Evolutionary conservation across 2,329 filamentous ascomycete species (phyloP).

Genomic region (Pseudonectria buxi): DNA sequence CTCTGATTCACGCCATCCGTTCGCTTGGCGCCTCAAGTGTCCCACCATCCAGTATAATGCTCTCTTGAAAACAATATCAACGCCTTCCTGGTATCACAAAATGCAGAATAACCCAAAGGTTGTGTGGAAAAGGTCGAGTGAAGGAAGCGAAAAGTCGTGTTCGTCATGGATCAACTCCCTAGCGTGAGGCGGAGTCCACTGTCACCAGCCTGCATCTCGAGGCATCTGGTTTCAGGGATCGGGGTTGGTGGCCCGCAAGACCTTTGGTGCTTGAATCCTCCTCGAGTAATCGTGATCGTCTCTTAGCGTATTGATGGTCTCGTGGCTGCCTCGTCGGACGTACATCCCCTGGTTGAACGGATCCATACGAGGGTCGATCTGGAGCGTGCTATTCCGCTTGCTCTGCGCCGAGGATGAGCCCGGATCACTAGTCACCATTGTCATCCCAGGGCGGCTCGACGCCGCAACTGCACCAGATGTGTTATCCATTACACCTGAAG

Average conservation of each 20-base stretch:
- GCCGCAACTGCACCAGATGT: slow-evolving; percentile 42
- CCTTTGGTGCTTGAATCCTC: slow-evolving; percentile 47
- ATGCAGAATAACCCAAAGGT: slow-evolving; percentile 23
- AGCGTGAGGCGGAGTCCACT: slow-evolving; percentile 12
- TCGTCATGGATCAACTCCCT: slow-evolving; percentile 25
- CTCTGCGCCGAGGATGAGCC: slow-evolving; percentile 31
- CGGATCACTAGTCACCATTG: slow-evolving; percentile 23
- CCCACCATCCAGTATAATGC: slow-evolving; percentile 14
- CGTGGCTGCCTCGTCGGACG: slow-evolving; percentile 50
- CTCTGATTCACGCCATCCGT: slow-evolving; percentile 4
- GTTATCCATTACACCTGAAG: slow-evolving; percentile 43
- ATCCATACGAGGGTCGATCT: slow-evolving; percentile 57
- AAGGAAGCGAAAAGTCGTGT: slow-evolving; percentile 23
- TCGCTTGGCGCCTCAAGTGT: slow-evolving; percentile 9
- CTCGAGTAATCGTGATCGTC: slow-evolving; percentile 62
- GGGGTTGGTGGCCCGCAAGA: slow-evolving; percentile 57
- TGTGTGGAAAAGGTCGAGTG: slow-evolving; percentile 14
- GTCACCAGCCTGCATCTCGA: slow-evolving; percentile 4
- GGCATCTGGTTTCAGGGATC: slow-evolving; percentile 34
- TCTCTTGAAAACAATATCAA: slow-evolving; percentile 22
- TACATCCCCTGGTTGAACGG: slow-evolving; percentile 54
- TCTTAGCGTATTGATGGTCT: slow-evolving; percentile 56
- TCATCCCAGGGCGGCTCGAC: slow-evolving; percentile 38
- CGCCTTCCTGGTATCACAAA: slow-evolving; percentile 35
- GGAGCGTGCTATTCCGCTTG: slow-evolving; percentile 47